Percentiles rank a stretch among this genome's conserved stretches.
These are phyloP conservation scores for Colletotrichum phormii DNA, from an alignment of 2,329 filamentous ascomycete genomes.

Conservation along the genomic window DNA sequence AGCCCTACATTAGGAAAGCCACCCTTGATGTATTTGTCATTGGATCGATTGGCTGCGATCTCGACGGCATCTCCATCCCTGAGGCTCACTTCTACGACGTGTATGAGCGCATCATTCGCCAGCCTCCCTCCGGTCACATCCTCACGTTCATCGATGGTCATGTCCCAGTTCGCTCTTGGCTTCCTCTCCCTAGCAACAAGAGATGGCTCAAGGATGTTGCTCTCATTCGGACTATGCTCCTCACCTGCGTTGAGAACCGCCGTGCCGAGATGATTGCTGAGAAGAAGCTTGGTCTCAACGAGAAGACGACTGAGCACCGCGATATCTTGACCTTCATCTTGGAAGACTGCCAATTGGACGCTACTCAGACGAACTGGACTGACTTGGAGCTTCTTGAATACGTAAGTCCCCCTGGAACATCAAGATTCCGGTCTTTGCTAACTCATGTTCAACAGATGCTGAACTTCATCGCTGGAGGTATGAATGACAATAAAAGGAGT, in stretches of 20 bases:
- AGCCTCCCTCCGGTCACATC: constrained; percentile 41
- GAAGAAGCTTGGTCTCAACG: constrained; percentile 38
- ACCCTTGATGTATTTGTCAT: constrained; percentile 50
- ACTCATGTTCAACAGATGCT: constrained; percentile 39
- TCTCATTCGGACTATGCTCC: constrained; percentile 48
- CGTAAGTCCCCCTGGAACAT: constrained; percentile 30
- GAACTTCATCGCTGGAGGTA: constrained; percentile 40
- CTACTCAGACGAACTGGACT: constrained; percentile 32
- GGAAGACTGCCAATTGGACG: constrained; percentile 39
- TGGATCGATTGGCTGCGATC: constrained; percentile 48
- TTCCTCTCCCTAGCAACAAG: constrained; percentile 53
- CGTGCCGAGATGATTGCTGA: constrained; percentile 40
- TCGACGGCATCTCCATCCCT: constrained; percentile 42
- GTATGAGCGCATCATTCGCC: constrained; percentile 47
- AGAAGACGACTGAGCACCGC: constrained; percentile 24
- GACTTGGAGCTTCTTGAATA: constrained; percentile 43
- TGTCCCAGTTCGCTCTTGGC: constrained; percentile 46
- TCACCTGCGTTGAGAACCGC: constrained; percentile 42
- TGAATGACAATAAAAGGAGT: neutral
- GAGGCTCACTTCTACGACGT: constrained; percentile 44
- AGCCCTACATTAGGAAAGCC: constrained; percentile 44
- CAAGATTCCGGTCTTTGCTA: constrained; percentile 27
- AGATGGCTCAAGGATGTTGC: constrained; percentile 48
- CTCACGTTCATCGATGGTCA: constrained; percentile 47
- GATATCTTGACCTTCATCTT: constrained; percentile 45